phyloP scores from a whole-genome alignment of 352 stramenopile species.

The Phytopythium sindhum region DNA sequence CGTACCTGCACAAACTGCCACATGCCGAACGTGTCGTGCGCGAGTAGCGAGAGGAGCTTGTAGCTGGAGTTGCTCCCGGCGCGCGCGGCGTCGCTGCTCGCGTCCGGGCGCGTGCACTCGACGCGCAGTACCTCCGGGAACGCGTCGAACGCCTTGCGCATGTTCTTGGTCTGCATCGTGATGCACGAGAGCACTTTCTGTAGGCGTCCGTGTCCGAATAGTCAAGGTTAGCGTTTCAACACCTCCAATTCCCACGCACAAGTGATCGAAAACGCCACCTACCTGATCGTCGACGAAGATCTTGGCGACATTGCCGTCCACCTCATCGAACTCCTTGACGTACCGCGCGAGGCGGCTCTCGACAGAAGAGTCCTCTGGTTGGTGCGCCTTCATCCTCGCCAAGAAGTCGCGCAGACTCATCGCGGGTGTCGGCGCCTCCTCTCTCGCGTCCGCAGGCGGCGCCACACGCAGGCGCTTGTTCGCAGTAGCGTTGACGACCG shows the following conservation, averaged over 20 bases:
- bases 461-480: constrained; percentile 6
- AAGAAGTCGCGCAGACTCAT: constrained; percentile 8
- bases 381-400: constrained; percentile 6
- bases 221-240: not conserved
- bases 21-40: constrained; percentile 28
- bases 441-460: not conserved
- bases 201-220: too few relatives aligned
- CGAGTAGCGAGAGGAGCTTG: constrained; percentile 24
- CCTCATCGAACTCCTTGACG: constrained; percentile 29
- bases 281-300: constrained; percentile 38
- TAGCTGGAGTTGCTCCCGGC: constrained; percentile 17
- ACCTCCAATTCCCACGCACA: not conserved
- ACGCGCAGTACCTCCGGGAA: constrained; percentile 35
- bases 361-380: constrained; percentile 7
- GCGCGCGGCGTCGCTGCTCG: constrained; percentile 3
- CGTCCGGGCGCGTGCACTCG: constrained; percentile 5
- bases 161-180: constrained; percentile 34
- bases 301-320: constrained; percentile 26
- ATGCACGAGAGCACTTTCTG: constrained; percentile 36
- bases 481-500: not conserved
- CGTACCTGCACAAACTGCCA: constrained; percentile 27
- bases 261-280: not conserved
- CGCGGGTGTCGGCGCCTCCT: not conserved
- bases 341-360: constrained; percentile 26
- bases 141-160: constrained; percentile 28